Conservation (phyloP, 1,139 yeast genomes). For the Zygosaccharomyces sapae region DNA sequence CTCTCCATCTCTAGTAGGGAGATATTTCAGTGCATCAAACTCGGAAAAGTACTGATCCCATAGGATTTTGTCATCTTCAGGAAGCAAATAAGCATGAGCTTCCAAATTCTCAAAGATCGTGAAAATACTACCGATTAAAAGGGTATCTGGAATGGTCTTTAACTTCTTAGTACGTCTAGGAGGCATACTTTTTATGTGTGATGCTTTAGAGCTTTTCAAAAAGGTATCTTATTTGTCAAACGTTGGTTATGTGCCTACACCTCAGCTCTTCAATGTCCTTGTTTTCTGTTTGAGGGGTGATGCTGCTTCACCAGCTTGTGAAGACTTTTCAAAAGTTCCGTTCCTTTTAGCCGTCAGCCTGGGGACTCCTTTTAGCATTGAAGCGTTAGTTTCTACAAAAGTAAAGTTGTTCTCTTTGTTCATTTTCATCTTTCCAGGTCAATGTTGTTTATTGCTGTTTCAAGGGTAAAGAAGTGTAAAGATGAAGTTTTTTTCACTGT, state of each 20-base stretch:
- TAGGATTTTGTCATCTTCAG: neutral
- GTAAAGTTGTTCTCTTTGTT: neutral
- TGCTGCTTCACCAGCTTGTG: neutral
- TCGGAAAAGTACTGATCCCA: neutral
- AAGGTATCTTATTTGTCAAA: neutral
- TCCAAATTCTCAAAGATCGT: neutral
- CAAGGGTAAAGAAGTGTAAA: neutral
- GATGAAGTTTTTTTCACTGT: neutral
- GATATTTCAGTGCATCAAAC: neutral
- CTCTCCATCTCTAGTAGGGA: neutral
- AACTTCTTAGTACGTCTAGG: neutral
- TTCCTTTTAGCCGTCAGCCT: neutral
- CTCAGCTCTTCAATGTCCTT: neutral
- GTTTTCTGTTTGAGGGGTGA: neutral
- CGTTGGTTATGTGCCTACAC: neutral
- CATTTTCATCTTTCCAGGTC: neutral
- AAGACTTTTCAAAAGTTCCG: neutral
- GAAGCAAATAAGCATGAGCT: neutral
- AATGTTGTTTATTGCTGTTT: neutral
- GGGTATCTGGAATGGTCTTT: neutral
- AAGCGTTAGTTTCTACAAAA: neutral
- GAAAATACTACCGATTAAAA: neutral
- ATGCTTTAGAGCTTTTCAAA: neutral
- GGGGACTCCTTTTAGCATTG: neutral
- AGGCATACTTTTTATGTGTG: neutral